These are phyloP conservation scores for Yamadazyma taylorii DNA, from an alignment of 1,139 yeast species.

Conservation along the genomic window DNA sequence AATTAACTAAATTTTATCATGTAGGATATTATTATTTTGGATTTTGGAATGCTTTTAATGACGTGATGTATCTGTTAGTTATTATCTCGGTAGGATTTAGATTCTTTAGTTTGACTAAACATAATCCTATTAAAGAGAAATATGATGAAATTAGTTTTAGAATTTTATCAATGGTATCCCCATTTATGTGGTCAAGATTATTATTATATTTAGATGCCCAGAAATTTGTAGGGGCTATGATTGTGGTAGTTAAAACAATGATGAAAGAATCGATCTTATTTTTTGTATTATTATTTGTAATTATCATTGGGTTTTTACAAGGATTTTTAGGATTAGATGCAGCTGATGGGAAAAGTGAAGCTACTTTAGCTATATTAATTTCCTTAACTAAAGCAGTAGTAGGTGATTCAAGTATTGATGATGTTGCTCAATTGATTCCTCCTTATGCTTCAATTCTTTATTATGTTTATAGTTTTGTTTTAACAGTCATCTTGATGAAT, in stretches of 20 bases:
- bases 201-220: constrained; percentile 76
- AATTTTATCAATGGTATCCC: constrained; percentile 77
- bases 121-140: constrained; percentile 29
- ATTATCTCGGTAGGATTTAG: constrained; percentile 57
- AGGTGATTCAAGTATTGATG: constrained; percentile 71
- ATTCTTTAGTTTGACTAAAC: constrained; percentile 42
- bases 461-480: constrained; percentile 73
- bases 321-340: constrained; percentile 87
- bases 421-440: constrained; percentile 71
- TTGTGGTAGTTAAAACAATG: constrained; percentile 81
- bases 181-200: constrained; percentile 82
- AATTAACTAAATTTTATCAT: constrained; percentile 67
- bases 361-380: constrained; percentile 61
- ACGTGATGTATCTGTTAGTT: constrained; percentile 60
- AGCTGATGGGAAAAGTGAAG: constrained; percentile 80
- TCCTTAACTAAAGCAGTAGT: constrained; percentile 70
- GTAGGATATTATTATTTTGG: constrained; percentile 73
- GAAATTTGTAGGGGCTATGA: constrained; percentile 84
- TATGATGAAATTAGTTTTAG: constrained; percentile 71
- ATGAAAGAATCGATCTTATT: constrained; percentile 82
- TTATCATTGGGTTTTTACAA: constrained; percentile 78
- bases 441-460: constrained; percentile 81
- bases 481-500: constrained; percentile 72
- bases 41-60: constrained; percentile 82
- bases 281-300: constrained; percentile 69